Evolutionary conservation across 345 rosid species (phyloP), one percentile per base, ranked within the genome.

Genomic region (Gossypium rotundifolium): DNA sequence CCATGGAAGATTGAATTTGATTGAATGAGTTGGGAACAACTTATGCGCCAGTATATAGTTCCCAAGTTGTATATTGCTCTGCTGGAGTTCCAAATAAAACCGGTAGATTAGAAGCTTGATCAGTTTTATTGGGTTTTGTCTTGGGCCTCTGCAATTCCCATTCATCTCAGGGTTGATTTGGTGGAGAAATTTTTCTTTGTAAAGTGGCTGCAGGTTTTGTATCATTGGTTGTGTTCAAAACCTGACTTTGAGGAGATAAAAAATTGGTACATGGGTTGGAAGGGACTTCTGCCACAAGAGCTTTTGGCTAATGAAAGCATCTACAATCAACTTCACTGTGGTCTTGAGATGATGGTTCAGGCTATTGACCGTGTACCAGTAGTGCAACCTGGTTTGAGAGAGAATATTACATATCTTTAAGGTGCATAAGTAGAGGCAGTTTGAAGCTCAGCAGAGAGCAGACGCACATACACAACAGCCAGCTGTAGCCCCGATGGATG

Each of bases 1-100:
- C 98, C 99, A 8, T 95, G 94, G 98, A 95, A 89, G 82, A 86
- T 88, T 6, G 93, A 91, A 51, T 95, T 95, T 64, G 97, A 91
- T 86, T 79, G 92, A 54, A 81, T 81, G 52, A 91, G 90, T 72
- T 95, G 99, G 99, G 99, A 95, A 65, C 85, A 80, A 70, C 91
- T 91, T 27, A 93, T 90, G 96, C 86, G 91, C 3, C 84, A 89
- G 70, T 90, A 85, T 80, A 93, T 95, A n/a, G 87, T 93, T 74
- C 98, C 99, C 27, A 93, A 95, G 79, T 85, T 95, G 87, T 92
- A 91, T 86, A 78, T 82, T 73, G 94, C 93, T 13, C 71, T 95
- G 70, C 91, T 85, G 64, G 98, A 91, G 83, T 89, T 95, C 72
- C 91, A 87, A 77, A 75, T 95, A 74, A 90, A 91, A 76, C 97